These are phyloP conservation scores for Pythium guiyangense DNA, from an alignment of 352 stramenopile species.

Conservation along the genomic window DNA sequence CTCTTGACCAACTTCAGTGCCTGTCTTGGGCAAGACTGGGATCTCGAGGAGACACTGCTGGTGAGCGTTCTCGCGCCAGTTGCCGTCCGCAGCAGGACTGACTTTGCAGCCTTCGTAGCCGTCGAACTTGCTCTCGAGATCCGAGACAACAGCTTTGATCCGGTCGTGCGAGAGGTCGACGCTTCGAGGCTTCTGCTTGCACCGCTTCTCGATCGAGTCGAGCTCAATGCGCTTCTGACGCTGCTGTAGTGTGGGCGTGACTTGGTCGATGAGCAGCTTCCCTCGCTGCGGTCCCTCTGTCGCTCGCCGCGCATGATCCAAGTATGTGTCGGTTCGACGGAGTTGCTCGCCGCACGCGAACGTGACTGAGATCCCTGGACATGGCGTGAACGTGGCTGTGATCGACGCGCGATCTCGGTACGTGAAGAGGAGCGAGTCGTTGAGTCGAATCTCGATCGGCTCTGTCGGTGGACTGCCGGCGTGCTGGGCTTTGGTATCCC, in stretches of 20 bases:
- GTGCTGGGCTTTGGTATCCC: constrained; percentile 59
- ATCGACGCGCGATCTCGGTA: constrained; percentile 67
- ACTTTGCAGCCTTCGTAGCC: constrained; percentile 63
- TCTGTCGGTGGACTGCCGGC: constrained; percentile 49
- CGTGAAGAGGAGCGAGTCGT: constrained; percentile 63
- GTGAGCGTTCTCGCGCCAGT: constrained; percentile 52
- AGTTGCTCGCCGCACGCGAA: constrained; percentile 72
- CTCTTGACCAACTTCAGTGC: constrained; percentile 46
- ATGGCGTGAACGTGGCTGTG: constrained; percentile 52
- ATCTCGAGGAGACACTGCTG: constrained; percentile 58
- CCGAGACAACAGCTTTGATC: constrained; percentile 60
- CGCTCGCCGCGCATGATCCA: constrained; percentile 41
- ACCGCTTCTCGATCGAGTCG: constrained; percentile 62
- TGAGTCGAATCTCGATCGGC: constrained; percentile 63
- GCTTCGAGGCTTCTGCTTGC: constrained; percentile 69
- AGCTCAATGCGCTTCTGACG: constrained; percentile 71
- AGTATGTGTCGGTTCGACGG: constrained; percentile 66
- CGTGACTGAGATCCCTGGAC: constrained; percentile 46
- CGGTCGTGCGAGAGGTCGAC: constrained; percentile 48
- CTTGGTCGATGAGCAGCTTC: constrained; percentile 56
- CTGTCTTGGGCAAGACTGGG: constrained; percentile 50
- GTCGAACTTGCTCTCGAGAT: constrained; percentile 68
- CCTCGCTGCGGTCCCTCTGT: constrained; percentile 38
- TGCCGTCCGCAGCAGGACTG: constrained; percentile 50
- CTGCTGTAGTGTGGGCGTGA: constrained; percentile 51